These are phyloP conservation scores for Ceratocystis albifundus DNA, from an alignment of 2,329 filamentous ascomycete species.

Conservation along the genomic window DNA sequence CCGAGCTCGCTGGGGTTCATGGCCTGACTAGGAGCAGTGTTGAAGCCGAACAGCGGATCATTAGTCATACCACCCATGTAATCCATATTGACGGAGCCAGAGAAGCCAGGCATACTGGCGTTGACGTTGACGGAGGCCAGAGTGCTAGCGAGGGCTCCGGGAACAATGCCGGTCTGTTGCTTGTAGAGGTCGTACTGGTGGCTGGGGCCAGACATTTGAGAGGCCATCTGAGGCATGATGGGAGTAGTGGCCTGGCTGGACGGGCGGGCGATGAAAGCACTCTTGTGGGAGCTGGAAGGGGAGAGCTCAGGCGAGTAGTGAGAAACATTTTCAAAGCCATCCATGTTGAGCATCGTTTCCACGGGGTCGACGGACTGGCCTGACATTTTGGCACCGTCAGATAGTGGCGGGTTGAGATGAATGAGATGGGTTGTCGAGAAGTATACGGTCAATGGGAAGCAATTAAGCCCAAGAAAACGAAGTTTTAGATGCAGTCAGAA, in stretches of 20 bases:
- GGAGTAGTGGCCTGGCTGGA: conserved; percentile 44
- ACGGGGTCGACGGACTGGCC: conserved; percentile 40
- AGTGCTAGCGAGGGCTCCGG: conserved; percentile 68
- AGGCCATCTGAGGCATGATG: conserved; percentile 41
- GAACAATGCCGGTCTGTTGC: conserved; percentile 87
- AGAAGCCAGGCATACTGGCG: conserved; percentile 43
- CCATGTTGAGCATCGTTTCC: conserved; percentile 49
- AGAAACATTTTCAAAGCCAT: conserved; percentile 48
- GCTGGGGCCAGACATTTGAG: conserved; percentile 64
- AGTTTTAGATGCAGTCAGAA: background rate
- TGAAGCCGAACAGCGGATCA: conserved; percentile 62
- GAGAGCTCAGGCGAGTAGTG: conserved; percentile 52
- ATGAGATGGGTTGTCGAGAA: background rate
- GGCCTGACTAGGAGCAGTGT: conserved; percentile 51
- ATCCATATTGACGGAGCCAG: conserved; percentile 39
- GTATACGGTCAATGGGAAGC: background rate
- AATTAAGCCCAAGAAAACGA: background rate
- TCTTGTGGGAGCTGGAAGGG: conserved; percentile 43
- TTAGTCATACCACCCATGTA: conserved; percentile 47
- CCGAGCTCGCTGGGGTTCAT: conserved; percentile 55
- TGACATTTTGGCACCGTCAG: conserved; percentile 26
- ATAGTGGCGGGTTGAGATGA: background rate
- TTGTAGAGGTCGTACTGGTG: conserved; percentile 93
- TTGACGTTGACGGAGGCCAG: conserved; percentile 59
- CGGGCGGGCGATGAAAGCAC: conserved; percentile 40